Conservation (phyloP, 2,329 filamentous ascomycete species). For the Harringtonia lauricola region DNA sequence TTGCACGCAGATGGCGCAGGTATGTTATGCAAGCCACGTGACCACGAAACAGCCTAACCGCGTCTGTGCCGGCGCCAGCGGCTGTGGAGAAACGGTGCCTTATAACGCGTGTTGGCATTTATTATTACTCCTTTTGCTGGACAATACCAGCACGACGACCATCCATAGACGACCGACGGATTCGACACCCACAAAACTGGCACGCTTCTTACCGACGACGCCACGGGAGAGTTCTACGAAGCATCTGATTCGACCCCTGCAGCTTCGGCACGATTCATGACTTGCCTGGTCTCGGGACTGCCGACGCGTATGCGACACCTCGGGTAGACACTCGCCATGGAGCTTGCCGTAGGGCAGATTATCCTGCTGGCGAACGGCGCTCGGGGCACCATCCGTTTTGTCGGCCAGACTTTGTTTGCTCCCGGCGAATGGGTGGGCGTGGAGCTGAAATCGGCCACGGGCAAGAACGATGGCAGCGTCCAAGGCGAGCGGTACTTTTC, state of each 20-base stretch:
- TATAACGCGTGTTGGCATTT: background rate
- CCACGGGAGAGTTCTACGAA: too few relatives aligned
- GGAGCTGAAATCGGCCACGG: conserved; percentile 68
- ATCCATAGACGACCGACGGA: too few relatives aligned
- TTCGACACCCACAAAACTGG: background rate
- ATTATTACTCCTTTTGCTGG: background rate
- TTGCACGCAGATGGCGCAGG: too few relatives aligned
- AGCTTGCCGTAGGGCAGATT: conserved; percentile 56
- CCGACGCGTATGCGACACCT: background rate
- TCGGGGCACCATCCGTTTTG: conserved; percentile 66
- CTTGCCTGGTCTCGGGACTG: background rate
- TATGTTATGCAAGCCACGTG: too few relatives aligned
- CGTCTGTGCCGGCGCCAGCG: background rate
- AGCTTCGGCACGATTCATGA: background rate
- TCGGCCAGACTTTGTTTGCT: conserved; percentile 71
- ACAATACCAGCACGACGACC: background rate
- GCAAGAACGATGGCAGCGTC: conserved; percentile 92
- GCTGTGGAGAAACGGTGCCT: background rate
- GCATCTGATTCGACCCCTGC: background rate
- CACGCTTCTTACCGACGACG: too few relatives aligned
- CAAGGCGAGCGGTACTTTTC: conserved; percentile 83
- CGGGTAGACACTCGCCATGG: conserved; percentile 22
- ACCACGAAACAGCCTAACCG: too few relatives aligned
- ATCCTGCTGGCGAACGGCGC: conserved; percentile 72
- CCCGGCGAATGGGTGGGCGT: conserved; percentile 81